These are phyloP conservation scores for Camellia sinensis DNA, from an alignment of 148 eudicot genomes.

Conservation along the genomic window DNA sequence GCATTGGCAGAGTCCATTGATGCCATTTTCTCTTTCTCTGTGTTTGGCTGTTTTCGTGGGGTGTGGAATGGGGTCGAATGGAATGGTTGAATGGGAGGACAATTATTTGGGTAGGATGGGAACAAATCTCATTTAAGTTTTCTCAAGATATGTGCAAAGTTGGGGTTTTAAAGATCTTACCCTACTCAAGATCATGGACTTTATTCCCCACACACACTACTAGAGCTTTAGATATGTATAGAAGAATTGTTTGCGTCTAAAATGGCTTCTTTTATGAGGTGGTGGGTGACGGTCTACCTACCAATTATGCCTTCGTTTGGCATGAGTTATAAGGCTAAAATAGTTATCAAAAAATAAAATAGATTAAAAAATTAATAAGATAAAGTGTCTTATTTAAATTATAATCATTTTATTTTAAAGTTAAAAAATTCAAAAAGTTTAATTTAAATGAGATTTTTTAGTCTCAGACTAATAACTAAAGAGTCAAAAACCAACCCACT, in stretches of 20 bases:
- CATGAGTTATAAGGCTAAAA: no score
- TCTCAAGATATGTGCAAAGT: not conserved
- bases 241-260: not conserved
- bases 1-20: not conserved
- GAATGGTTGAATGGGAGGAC: not conserved
- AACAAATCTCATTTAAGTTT: not conserved
- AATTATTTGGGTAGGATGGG: not conserved
- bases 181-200: not conserved
- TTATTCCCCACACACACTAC: no score
- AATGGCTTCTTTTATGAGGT: not conserved
- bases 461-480: no score
- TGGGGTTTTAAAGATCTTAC: not conserved
- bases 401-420: no score
- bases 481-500: no score
- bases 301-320: no score
- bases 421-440: no score
- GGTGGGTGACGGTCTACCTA: not conserved
- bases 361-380: no score
- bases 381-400: no score
- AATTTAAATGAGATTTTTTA: no score
- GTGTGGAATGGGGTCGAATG: not conserved
- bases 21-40: slow-evolving; percentile 4
- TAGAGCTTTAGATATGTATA: not conserved
- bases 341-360: no score
- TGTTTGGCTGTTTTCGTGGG: not conserved